phyloP scores from a whole-genome alignment of 2,329 filamentous ascomycete species.

The Arthrobotrys sinensis region DNA sequence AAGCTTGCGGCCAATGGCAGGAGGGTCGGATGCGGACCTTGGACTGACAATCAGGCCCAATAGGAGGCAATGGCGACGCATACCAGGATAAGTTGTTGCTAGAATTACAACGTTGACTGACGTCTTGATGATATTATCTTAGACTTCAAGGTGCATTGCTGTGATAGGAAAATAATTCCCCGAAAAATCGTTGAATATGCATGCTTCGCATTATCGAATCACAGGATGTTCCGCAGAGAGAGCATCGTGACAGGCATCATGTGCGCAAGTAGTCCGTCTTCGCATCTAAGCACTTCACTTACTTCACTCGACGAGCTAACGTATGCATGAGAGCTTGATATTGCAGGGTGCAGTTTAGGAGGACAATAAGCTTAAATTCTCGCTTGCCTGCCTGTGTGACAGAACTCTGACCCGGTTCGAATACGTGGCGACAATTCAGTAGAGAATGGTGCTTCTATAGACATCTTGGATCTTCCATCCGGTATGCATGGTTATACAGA shows the following conservation, averaged over 20 bases:
- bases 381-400: conserved; percentile 55
- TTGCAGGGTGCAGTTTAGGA: conserved; percentile 45
- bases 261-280: conserved; percentile 12
- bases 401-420: conserved; percentile 30
- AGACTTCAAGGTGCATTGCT: conserved; percentile 6
- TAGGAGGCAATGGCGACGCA: conserved; percentile 39
- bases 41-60: conserved; percentile 51
- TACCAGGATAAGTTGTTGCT: neutral
- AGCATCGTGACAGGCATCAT: conserved; percentile 35
- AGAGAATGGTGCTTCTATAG: conserved; percentile 47
- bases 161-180: neutral
- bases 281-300: neutral
- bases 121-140: conserved; percentile 9
- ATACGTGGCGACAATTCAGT: conserved; percentile 59
- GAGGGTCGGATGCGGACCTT: neutral
- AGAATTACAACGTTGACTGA: neutral
- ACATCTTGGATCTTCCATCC: conserved; percentile 47
- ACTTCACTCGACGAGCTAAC: conserved; percentile 1
- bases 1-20: conserved; percentile 28
- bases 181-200: neutral
- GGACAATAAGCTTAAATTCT: conserved; percentile 61
- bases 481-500: conserved; percentile 39
- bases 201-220: neutral
- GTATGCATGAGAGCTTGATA: conserved; percentile 20
- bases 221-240: neutral